Base-by-base conservation (phyloP, 2,329 filamentous ascomycete species). In the Hawksworthiomyces lignivorus region DNA sequence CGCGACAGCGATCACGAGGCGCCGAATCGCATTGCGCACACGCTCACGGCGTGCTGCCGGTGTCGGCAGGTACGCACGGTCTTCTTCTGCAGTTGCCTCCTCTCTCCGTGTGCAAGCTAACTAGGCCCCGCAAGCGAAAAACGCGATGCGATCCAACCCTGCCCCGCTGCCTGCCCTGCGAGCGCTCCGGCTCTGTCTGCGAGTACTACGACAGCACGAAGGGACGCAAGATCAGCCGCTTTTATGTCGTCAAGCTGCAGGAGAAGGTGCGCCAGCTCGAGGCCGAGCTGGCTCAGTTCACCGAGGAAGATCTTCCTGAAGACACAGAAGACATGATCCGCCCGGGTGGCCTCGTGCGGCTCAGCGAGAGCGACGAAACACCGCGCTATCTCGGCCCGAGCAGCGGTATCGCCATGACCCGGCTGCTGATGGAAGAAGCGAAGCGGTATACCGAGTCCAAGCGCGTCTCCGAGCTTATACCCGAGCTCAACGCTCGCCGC, bases 171-270 rank as follows among this genome's bases (percentile, higher is more conserved):
- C 76, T 87, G 15, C 89, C 90, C 18, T 98, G 92, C 67, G 88
- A 96, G 65, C 79, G 90, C 53, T 89, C 87, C 49, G 89, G 89
- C 55, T 87, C 88, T 22, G 76, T 80, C 47, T 98, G 92, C 73
- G 90, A 96, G 59, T 98, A 97, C 67, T 94, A 84, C 61, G 92
- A 98, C 63, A 87, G 88, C 22, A 74, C 84, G 39, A 92, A 89
- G 61, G 84, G 85, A 48, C 80, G 79, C 55, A 89, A 85, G 57
- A 87, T 97, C 54, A 86, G 87, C 48, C 82, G 92, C 48, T 84
- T 83, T 55, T 97, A 97, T 67, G 92, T 98, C 46, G 83, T 96
- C 47, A 85, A 84, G 53, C 77, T 98, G 19, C 88, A 95, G 61
- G 85, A 94, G 51, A 87, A 80, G 56, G 88, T 95, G 31, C 81